A percentile compares a stretch with the other conserved stretches of the same genome.
Evolutionary conservation across 106 monocot genomes (phyloP).

Genomic region (Platanthera zijinensis): DNA sequence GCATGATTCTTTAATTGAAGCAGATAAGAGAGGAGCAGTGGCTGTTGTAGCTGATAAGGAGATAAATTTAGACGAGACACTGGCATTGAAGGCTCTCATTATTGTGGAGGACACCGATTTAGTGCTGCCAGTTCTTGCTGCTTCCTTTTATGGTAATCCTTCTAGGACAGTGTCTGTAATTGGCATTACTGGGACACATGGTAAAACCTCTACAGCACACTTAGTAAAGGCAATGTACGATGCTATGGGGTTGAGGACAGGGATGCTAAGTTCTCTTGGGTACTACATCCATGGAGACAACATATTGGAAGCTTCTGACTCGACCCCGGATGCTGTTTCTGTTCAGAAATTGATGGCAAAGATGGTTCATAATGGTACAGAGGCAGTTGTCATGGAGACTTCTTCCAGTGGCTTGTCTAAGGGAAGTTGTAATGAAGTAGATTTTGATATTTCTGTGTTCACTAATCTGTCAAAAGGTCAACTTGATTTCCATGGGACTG

Average conservation of each 20-base stretch:
- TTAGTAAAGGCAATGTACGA: slow-evolving; percentile 86
- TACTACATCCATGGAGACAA: slow-evolving; percentile 57
- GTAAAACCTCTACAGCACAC: slow-evolving; percentile 58
- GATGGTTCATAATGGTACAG: slow-evolving; percentile 68
- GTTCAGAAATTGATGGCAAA: slow-evolving; percentile 56
- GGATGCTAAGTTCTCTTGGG: slow-evolving; percentile 66
- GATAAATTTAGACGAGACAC: slow-evolving; percentile 65
- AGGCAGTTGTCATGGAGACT: slow-evolving; percentile 56
- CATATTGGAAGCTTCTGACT: slow-evolving; percentile 47
- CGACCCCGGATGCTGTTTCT: slow-evolving; percentile 38
- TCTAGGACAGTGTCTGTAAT: slow-evolving; percentile 71
- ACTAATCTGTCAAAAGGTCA: slow-evolving; percentile 63
- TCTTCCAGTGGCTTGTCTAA: slow-evolving; percentile 38
- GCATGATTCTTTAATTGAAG: slow-evolving; percentile 44
- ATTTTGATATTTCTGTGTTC: slow-evolving; percentile 89
- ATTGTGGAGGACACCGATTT: slow-evolving; percentile 70
- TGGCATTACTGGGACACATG: slow-evolving; percentile 66
- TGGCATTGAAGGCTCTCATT: slow-evolving; percentile 77
- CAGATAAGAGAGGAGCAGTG: slow-evolving; percentile 86
- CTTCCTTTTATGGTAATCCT: slow-evolving; percentile 63
- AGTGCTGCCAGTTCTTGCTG: slow-evolving; percentile 55
- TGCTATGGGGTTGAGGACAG: slow-evolving; percentile 70
- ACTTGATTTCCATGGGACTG: slow-evolving; percentile 41
- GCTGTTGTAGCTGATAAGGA: slow-evolving; percentile 76
- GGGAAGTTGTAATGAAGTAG: slow-evolving; percentile 62